Base-by-base conservation (phyloP, 345 rosid genomes). In the Mallotus nudiflorus region DNA sequence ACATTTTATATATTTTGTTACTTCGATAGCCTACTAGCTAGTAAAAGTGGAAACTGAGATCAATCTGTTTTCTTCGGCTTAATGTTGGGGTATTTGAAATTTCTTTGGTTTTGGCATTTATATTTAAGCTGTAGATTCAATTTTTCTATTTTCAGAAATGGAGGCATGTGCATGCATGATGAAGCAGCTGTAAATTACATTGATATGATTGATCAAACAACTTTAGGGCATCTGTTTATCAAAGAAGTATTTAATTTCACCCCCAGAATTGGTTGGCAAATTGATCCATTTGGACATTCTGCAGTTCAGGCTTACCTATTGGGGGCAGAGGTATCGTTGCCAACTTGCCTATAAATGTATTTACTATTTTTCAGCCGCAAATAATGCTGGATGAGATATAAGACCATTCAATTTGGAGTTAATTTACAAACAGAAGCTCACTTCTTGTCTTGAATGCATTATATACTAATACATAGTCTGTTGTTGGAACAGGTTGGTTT, bases 251-350 rank as follows among this genome's bases (percentile, higher is more conserved):
- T 84, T 65, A 71, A 78, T 68, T 27, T 84, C 25, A 84, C 88
- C 28, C 88, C 88, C 5, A 84, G 88, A 68, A 80, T 84, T 56
- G 88, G 88, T 57, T 84, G 88, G 88, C 88, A 84, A 63, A 82
- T 84, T 2, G 88, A 84, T 78, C 82, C 88, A 20, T 84, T 84
- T 57, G 88, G 88, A 45, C 88, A 84, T 73, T 84, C 88, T 70
- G 88, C 88, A 13, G 84, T 78, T 58, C 88, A 84, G 63, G 84
- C 84, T 50, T 84, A 80, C 66, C 68, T 84, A 56, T 65, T 84
- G 73, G 75, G 85, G 15, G 89, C 85, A 39, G 86, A 85, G 82
- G 89, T 85, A 75, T 2, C 45, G 18, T n/a, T 62, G 33, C 48
- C 53, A 27, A 20, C n/a, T 27, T 46, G 56, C 15, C 51, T 20